Evolutionary conservation across 768 basidiomycete species (phyloP).

Genomic region (Collybia sordida): DNA sequence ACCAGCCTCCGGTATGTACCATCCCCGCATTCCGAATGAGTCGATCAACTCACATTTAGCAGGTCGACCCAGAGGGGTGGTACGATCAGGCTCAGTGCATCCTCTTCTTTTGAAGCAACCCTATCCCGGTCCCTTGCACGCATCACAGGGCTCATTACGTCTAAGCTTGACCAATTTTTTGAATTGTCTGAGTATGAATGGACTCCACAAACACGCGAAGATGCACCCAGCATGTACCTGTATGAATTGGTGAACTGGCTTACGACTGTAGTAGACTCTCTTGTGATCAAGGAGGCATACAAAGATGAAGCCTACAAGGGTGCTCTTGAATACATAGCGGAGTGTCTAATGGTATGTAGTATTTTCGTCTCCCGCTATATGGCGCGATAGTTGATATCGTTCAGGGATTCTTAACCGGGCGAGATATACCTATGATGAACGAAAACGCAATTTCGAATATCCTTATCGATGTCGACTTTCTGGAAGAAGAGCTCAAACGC

Average conservation of each 20-base stretch:
- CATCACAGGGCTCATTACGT: constrained; percentile 79
- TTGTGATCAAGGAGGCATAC: constrained; percentile 77
- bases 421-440: constrained; percentile 77
- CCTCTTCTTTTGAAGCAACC: constrained; percentile 65
- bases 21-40: neutral
- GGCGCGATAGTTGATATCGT: too few species aligned
- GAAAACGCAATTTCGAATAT: constrained; percentile 89
- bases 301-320: constrained; percentile 89
- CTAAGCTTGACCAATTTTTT: constrained; percentile 95
- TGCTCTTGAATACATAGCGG: constrained; percentile 86
- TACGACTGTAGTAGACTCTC: constrained; percentile 91
- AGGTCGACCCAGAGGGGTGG: constrained; percentile 87
- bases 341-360: constrained; percentile 77
- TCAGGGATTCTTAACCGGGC: constrained; percentile 77
- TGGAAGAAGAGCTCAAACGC: constrained; percentile 82
- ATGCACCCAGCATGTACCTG: constrained; percentile 88
- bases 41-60: constrained; percentile 6
- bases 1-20: constrained; percentile 71
- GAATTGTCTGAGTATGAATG: constrained; percentile 95
- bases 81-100: constrained; percentile 66
- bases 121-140: constrained; percentile 69
- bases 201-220: constrained; percentile 71
- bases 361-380: neutral
- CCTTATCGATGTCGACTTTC: constrained; percentile 81
- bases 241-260: constrained; percentile 96